Conservation (phyloP, 75 land plant species). For the Pinus taeda region DNA sequence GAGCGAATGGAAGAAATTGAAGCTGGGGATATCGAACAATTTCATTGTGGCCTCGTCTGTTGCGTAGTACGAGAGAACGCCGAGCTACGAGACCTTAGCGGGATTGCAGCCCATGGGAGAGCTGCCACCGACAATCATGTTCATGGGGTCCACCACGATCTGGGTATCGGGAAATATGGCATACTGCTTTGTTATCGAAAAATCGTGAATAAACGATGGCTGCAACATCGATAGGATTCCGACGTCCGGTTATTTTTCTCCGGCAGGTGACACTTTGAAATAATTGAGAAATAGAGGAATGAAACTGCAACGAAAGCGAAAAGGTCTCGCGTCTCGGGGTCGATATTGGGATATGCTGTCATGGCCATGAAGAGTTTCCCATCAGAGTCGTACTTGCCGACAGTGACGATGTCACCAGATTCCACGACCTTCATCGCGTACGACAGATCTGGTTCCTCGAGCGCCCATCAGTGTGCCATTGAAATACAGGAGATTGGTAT, state of each 20-base stretch:
- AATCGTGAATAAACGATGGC: slow-evolving; percentile 61
- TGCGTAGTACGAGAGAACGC: too few relatives aligned
- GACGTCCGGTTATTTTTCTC: slow-evolving; percentile 50
- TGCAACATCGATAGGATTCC: slow-evolving; percentile 36
- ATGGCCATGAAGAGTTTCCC: slow-evolving; percentile 40
- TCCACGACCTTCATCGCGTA: slow-evolving; percentile 13
- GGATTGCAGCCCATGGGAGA: too few relatives aligned
- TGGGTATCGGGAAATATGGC: slow-evolving; percentile 24
- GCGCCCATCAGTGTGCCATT: slow-evolving; percentile 49
- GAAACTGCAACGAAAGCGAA: slow-evolving; percentile 47
- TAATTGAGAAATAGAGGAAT: slow-evolving; percentile 45
- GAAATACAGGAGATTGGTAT: slow-evolving; percentile 51
- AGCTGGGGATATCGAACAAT: too few relatives aligned
- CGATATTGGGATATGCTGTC: slow-evolving; percentile 83
- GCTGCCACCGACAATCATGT: too few relatives aligned
- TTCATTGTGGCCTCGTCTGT: too few relatives aligned
- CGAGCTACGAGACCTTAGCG: too few relatives aligned
- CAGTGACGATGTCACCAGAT: slow-evolving; percentile 50
- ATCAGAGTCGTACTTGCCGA: slow-evolving; percentile 48
- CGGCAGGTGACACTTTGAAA: slow-evolving; percentile 49
- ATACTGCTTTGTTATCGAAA: slow-evolving; percentile 49
- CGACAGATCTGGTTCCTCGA: slow-evolving; percentile 73
- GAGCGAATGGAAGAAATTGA: too few relatives aligned
- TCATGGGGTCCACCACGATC: too few relatives aligned
- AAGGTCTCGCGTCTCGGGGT: slow-evolving; percentile 48